Base-by-base conservation (phyloP, 768 basidiomycete genomes). In the Daedaleopsis sinensis region DNA sequence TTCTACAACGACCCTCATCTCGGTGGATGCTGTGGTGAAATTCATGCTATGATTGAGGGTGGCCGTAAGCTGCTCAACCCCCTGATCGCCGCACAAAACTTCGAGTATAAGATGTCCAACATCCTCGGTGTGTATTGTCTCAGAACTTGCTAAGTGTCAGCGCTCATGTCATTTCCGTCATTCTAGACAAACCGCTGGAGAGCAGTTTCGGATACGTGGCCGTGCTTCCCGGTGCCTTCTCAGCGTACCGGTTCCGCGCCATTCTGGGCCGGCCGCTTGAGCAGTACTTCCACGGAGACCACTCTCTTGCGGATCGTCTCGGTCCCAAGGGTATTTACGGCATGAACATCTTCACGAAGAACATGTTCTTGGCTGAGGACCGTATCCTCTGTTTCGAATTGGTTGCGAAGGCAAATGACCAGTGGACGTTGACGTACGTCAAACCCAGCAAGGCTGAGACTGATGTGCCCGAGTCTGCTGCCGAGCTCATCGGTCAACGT, bases 41-140 rank as follows among this genome's bases (percentile, higher is more conserved):
- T 96, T 66, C 91, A 96, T 64, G 96, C 96, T 62, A 96, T 96
- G 96, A 91, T 96, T 69, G 86, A 94, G 73, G 93, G 93, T 16
- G 94, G 94, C 47, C 88, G 75, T 75, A 97, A 97, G 74, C 84
- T 98, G 24, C 73, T 98, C 62, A 98, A 98, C 70, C 96, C 94
- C 19, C 78, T 95, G 52, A 84, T 98, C 35, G 96, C 96, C 9
- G 94, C 96, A 16, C 96, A 98, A 74, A 97, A 98, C 76, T 96
- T 96, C 68, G 94, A 96, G 77, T 97, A 97, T 79, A 97, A 94
- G 78, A 96, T 98, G 93, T 95, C 93, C 48, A 97, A 98, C 76
- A 97, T 98, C 70, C 80, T 98, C 32, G 91, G 89, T 87, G 66
- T 56, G 79, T 58, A 36, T 51, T 16, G 12, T n/a, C 16, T 37